phyloP scores from a whole-genome alignment of 805 yeast species.

The Kluyveromyces wickerhamii region DNA sequence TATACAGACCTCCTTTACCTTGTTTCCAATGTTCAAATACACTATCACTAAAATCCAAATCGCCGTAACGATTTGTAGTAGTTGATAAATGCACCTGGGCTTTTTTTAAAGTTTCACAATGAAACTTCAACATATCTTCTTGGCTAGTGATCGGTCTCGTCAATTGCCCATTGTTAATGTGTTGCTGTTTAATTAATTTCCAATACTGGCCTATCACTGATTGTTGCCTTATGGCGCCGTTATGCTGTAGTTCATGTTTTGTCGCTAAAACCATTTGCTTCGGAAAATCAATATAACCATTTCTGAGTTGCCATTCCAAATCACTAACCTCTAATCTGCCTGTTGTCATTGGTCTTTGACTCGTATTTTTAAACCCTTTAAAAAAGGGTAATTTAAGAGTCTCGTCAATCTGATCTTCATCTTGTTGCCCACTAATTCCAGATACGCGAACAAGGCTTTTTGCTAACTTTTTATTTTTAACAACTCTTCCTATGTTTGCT shows the following conservation, averaged over 20 bases:
- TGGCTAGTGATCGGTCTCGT: conserved; percentile 2
- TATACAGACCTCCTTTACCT: conserved; percentile 3
- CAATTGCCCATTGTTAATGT: conserved; percentile 4
- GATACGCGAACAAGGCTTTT: neutral
- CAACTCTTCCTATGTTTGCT: neutral
- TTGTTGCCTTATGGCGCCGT: neutral
- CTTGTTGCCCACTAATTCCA: neutral
- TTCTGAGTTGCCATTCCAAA: conserved; percentile 14
- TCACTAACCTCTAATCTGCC: conserved; percentile 7
- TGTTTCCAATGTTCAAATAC: conserved; percentile 18
- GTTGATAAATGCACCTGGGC: conserved; percentile 5
- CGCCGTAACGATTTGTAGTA: conserved; percentile 30
- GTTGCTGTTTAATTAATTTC: conserved; percentile 5
- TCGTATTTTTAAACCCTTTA: conserved; percentile 3
- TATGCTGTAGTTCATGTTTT: neutral
- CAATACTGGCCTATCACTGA: conserved; percentile 1
- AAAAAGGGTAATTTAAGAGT: conserved; percentile 3
- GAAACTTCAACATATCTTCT: conserved; percentile 3
- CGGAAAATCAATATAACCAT: conserved; percentile 6
- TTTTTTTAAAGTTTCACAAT: conserved; percentile 3
- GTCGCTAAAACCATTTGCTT: conserved; percentile 1
- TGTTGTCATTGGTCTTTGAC: conserved; percentile 4
- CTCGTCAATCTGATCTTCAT: conserved; percentile 1
- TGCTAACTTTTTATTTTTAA: neutral
- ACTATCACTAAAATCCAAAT: conserved; percentile 21